Evolutionary conservation across 805 yeast species (phyloP), one percentile per base, ranked within the genome.

Genomic region (Torulaspora delbrueckii): DNA sequence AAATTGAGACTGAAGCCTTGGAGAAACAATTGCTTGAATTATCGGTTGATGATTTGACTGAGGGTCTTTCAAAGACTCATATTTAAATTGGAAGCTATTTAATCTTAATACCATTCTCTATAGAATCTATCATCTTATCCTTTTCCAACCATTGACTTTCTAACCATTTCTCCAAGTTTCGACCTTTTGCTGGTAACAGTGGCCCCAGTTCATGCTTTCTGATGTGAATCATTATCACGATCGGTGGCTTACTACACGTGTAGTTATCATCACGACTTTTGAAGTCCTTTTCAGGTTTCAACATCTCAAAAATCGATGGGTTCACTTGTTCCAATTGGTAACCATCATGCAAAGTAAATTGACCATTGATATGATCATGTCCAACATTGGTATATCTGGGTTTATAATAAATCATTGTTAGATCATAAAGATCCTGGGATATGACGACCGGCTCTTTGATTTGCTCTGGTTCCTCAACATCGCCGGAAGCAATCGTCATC

Each of bases 71-170:
- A n/a, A 73, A 75, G 55, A 67, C 85, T 41, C 76, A 71, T 47
- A 72, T 81, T 46, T 62, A 53, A 31, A 51, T 23, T 12, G 23
- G 26, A 32, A 10, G 34, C 37, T 42, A 49, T 37, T 41, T 49
- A 42, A 55, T 50, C 43, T 54, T 60, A 22, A 68, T 56, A 26
- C 66, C 66, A 24, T 52, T 60, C 48, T 72, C 68, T 51, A 75
- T 64, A 37, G 66, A 64, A 3, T 65, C 66, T 23, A 79, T 67
- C 40, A 71, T 50, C 44, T 60, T 69, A 58, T 89, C 96, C 58
- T 86, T 87, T 31, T 75, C 78, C 7, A 66, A 63, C 96, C 96
- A 89, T 27, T 71, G 67, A 33, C 68, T 68, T 60, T 89, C 96
- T 6, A 89, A 64, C 86, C 93, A 89, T 60, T 77, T 79, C 52